Base-by-base conservation (phyloP, 805 yeast genomes). In the Starmerella potacharoeniae region DNA sequence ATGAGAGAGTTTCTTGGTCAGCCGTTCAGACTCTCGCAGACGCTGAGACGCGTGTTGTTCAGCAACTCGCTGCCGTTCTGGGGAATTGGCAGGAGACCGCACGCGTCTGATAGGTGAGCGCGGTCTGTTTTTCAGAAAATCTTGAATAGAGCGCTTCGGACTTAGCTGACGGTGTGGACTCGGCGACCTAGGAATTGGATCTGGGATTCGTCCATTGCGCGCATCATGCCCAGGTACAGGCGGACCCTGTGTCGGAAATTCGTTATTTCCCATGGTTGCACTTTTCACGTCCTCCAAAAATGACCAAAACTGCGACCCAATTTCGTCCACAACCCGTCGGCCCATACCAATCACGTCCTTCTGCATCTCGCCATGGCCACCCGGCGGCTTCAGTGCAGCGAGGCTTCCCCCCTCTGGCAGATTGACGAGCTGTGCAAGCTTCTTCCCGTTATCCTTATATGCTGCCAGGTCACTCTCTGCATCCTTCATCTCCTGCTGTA, bases 401-500 rank as follows among this genome's bases (percentile, higher is more conserved):
- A 33, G 43, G 46, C 30, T 16, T 1, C n/a, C 7, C 6, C 31
- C 51, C 10, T 29, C 46, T 30, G 36, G 55, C 41, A 42, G n/a
- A 29, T 51, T 40, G 41, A 58, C 60, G 5, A 52, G 43, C 28
- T 47, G 37, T n/a, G 59, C 62, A 33, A 61, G 54, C 39, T 47
- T 29, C 36, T 51, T 52, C 10, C 63, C 62, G 34, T 55, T 48
- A 13, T 46, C 48, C 48, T 55, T 57, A 58, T 65, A 67, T 49
- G 55, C 55, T 16, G 58, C 54, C 48, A 71, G 62, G 11, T 71
- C 75, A 6, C 55, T 55, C 56, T 72, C 74, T 13, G 75, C 74
- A 36, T 60, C 65, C 35, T 62, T 60, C 53, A 72, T 65, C 49
- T 68, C 66, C 33, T 55, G 62, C 49, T 61, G 63, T n/a, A 69